Percentiles rank a stretch among this genome's conserved stretches.
Conservation (phyloP, 345 rosid species). For the Populus tremula region DNA sequence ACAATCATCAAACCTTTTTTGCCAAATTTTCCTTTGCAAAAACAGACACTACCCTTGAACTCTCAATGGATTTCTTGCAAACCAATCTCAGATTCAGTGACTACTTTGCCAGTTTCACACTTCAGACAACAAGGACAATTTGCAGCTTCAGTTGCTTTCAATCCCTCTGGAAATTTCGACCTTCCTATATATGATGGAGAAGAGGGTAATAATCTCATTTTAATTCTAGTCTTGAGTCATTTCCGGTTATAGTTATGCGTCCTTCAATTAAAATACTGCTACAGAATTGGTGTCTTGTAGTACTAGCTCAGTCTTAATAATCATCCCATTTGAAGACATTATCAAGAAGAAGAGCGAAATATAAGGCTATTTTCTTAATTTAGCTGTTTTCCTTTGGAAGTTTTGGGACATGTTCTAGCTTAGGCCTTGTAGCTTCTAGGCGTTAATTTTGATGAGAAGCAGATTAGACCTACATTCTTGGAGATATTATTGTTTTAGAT, state of each 20-base stretch:
- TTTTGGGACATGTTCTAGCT: neutral
- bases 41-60: constrained; percentile 13
- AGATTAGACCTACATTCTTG: too few species aligned
- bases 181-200: constrained; percentile 49
- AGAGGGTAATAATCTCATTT: constrained; percentile 36
- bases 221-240: too few species aligned
- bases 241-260: neutral
- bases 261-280: neutral
- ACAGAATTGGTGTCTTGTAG: neutral
- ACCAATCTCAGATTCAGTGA: constrained; percentile 28
- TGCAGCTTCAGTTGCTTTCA: constrained; percentile 64
- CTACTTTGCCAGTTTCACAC: neutral
- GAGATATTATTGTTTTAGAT: too few species aligned
- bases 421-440: too few species aligned
- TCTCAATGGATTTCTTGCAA: constrained; percentile 35
- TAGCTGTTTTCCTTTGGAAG: neutral
- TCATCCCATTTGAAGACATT: neutral
- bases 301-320: neutral
- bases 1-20: constrained; percentile 31
- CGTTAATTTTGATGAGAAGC: too few species aligned
- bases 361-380: neutral
- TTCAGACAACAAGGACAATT: constrained; percentile 28
- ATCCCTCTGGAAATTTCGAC: constrained; percentile 84
- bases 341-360: neutral
- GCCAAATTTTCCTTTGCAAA: constrained; percentile 32